These are phyloP conservation scores for Metschnikowia orientalis DNA, from an alignment of 805 yeast species.

Conservation along the genomic window DNA sequence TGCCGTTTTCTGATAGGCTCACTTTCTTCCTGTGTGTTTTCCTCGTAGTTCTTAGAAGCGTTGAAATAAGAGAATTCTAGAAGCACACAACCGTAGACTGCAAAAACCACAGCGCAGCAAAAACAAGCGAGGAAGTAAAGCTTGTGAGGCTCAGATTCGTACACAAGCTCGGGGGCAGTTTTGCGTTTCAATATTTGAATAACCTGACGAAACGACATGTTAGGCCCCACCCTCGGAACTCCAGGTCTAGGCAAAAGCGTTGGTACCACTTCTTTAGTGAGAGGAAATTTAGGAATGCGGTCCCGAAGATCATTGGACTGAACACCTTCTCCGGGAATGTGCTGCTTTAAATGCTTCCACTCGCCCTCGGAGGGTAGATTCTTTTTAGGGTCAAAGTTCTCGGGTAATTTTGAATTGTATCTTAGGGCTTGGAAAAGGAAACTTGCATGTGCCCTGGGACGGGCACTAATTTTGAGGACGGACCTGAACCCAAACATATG, in stretches of 20 bases:
- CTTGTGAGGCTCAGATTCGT: conserved; percentile 81
- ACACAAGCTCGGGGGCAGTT: conserved; percentile 64
- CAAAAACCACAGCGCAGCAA: conserved; percentile 62
- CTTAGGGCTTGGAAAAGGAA: no score
- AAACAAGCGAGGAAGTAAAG: conserved; percentile 67
- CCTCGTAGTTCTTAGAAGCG: conserved; percentile 48
- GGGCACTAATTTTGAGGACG: no score
- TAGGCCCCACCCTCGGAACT: conserved; percentile 65
- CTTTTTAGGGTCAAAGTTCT: conserved; percentile 27
- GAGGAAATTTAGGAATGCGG: conserved; percentile 62
- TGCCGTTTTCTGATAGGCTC: conserved; percentile 40
- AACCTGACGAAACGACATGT: conserved; percentile 56
- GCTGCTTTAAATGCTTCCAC: conserved; percentile 41
- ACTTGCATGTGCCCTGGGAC: no score
- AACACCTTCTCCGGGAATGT: conserved; percentile 53
- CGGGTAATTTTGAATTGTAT: conserved; percentile 28
- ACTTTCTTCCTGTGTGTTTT: conserved; percentile 46
- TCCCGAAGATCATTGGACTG: conserved; percentile 47
- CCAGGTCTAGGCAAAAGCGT: conserved; percentile 71
- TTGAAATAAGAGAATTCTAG: conserved; percentile 53
- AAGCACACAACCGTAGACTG: conserved; percentile 63
- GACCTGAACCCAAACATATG: no score
- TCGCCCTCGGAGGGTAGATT: conserved; percentile 33
- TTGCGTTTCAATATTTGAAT: conserved; percentile 51
- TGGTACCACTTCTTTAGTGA: conserved; percentile 60